Base-by-base conservation (phyloP, 352 stramenopile species). In the Elongisporangium undulatum region DNA sequence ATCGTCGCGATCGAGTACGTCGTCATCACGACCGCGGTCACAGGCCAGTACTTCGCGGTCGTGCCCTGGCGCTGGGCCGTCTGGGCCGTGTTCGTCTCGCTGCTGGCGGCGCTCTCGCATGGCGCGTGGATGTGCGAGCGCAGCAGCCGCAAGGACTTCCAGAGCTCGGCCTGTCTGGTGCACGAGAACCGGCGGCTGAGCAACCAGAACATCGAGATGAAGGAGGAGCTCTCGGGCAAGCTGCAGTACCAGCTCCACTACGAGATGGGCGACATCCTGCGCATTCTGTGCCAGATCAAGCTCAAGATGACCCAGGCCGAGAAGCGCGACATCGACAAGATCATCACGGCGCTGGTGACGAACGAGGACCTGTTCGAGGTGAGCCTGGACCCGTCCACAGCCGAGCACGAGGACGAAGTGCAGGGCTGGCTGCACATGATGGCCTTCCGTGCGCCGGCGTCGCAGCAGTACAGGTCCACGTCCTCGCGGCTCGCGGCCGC, bases 341-440 rank as follows among this genome's bases (percentile, higher is more conserved):
- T 89, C 53, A 88, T 89, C 41, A 85, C 71, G 5, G 73, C 81
- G n/a, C 71, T 90, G 13, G 70, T 89, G 20, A 75, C 75, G 19
- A 87, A 89, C 54, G 70, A 82, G 21, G 77, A 87, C 23, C 64
- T 90, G 4, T 90, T 87, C 55, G 75, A 82, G 52, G 77, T 87
- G 1, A 77, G 72, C 4, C 60, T 87, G 0, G 76, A 82, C 55
- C 77, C 77, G 10, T 64, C 64, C 15, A 82, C 84, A 67, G 64
- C 71, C 38, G 77, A 87, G 59, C 79, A 85, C 41, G 79, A 89
- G 52, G 77, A 87, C 49, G 77, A 89, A 59, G 75, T 87, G 9
- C 77, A 89, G 55, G 79, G 75, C 49, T 89, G 79, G 79, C 61
- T 89, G 52, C 77, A 87, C 56, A 86, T 89, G 71, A 85, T 89